Evolutionary conservation across 1,284 basidiomycete genomes (phyloP).

Genomic region (Trichosporon ovoides): DNA sequence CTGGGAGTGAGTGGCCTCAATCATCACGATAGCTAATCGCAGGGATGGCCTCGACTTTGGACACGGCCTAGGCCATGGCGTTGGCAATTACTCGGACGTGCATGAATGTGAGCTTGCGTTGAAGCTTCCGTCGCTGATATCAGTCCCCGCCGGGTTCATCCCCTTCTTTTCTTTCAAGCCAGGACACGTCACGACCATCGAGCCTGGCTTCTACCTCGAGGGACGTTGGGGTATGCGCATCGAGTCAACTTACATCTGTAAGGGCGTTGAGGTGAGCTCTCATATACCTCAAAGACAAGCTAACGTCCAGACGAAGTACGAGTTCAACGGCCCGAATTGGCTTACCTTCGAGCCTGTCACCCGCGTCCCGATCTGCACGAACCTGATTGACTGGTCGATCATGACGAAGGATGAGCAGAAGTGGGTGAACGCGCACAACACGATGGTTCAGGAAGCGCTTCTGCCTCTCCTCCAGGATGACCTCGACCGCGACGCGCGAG

Average conservation of each 20-base stretch:
- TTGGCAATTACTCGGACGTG: constrained; percentile 37
- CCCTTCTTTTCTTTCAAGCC: constrained; percentile 58
- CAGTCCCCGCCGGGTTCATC: constrained; percentile 31
- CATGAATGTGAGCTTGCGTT: constrained; percentile 38
- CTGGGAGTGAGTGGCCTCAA: constrained; percentile 57
- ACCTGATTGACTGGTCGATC: constrained; percentile 78
- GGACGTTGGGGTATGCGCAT: constrained; percentile 87
- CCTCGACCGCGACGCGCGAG: constrained; percentile 37
- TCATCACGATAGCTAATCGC: neutral
- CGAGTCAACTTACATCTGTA: constrained; percentile 72
- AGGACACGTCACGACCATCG: constrained; percentile 81
- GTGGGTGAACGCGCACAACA: constrained; percentile 92
- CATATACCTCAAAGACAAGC: neutral
- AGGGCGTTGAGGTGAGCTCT: constrained; percentile 60
- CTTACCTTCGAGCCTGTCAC: constrained; percentile 83
- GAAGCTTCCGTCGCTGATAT: constrained; percentile 40
- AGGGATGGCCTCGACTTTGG: constrained; percentile 71
- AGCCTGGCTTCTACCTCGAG: constrained; percentile 61
- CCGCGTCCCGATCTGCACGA: constrained; percentile 86
- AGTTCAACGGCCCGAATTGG: constrained; percentile 70
- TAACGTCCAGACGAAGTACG: constrained; percentile 31
- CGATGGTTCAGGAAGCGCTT: constrained; percentile 64
- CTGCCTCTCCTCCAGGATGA: constrained; percentile 57
- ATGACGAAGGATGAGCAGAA: constrained; percentile 77
- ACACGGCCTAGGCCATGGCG: constrained; percentile 48